phyloP scores from a whole-genome alignment of 441 rosid genomes.

The Euphorbia celastroides region DNA sequence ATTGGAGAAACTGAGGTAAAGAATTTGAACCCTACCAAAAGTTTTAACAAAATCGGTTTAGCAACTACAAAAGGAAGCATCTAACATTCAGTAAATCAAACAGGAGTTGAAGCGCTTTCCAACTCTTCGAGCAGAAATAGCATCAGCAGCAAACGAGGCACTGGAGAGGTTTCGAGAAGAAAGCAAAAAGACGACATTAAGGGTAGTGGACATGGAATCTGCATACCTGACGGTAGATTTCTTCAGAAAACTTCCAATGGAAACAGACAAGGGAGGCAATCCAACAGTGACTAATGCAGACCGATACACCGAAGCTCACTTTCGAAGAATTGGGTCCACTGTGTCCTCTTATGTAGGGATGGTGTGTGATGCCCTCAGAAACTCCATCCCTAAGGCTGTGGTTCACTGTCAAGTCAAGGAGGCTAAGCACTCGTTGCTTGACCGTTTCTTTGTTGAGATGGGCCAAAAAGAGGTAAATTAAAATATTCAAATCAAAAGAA shows the following conservation, averaged over 20 bases:
- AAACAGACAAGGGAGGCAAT: slow-evolving; percentile 47
- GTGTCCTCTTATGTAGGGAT: slow-evolving; percentile 62
- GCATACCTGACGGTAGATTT: slow-evolving; percentile 81
- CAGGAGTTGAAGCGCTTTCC: slow-evolving; percentile 91
- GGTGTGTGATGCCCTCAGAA: slow-evolving; percentile 73
- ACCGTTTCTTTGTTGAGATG: slow-evolving; percentile 58
- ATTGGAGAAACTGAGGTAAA: slow-evolving; percentile 70
- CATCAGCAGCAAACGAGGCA: slow-evolving; percentile 56
- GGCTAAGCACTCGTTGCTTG: slow-evolving; percentile 62
- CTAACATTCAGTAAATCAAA: slow-evolving; percentile 14
- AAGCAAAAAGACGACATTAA: slow-evolving; percentile 58
- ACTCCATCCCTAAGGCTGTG: slow-evolving; percentile 73
- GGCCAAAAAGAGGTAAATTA: slow-evolving; percentile 62
- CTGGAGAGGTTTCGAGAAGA: slow-evolving; percentile 81
- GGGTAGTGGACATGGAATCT: slow-evolving; percentile 91
- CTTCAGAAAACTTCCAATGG: slow-evolving; percentile 78
- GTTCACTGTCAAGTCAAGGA: slow-evolving; percentile 82
- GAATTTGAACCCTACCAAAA: not conserved
- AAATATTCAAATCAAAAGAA: not conserved
- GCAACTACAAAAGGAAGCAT: not conserved
- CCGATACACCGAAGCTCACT: slow-evolving; percentile 61
- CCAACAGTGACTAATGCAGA: slow-evolving; percentile 36
- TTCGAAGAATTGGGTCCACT: slow-evolving; percentile 68
- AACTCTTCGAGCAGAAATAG: slow-evolving; percentile 70
- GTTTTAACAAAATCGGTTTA: not conserved